phyloP scores from a whole-genome alignment of 331 rosid genomes.

The Spiraea crenata region DNA sequence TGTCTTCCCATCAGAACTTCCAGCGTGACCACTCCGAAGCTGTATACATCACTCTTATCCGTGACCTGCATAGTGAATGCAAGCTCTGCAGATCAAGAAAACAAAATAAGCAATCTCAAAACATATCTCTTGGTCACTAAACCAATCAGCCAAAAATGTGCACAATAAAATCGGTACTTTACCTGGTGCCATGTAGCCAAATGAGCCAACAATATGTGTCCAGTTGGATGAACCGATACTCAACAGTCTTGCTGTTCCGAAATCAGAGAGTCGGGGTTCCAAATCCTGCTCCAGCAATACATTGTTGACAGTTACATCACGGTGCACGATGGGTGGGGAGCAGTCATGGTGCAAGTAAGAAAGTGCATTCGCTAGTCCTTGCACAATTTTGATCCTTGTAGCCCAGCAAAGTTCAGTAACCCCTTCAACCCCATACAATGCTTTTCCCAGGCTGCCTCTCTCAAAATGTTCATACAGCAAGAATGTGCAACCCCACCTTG shows the following conservation, averaged over 20 bases:
- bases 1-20: conserved; percentile 60
- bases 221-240: conserved; percentile 44
- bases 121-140: not conserved
- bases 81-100: conserved; percentile 36
- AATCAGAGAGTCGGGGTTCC: conserved; percentile 50
- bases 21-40: conserved; percentile 55
- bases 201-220: conserved; percentile 55
- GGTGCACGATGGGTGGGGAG: conserved; percentile 53
- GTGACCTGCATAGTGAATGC: conserved; percentile 51
- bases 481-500: conserved; percentile 34
- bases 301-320: conserved; percentile 57
- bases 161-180: not conserved
- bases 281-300: conserved; percentile 45
- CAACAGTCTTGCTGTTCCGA: conserved; percentile 57
- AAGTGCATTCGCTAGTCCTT: conserved; percentile 61
- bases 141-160: not conserved
- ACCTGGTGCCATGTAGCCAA: conserved; percentile 83
- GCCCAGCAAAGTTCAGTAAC: conserved; percentile 39
- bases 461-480: conserved; percentile 48
- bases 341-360: conserved; percentile 57
- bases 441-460: conserved; percentile 45
- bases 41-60: conserved; percentile 53
- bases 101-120: not conserved
- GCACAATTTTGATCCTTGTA: conserved; percentile 41
- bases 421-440: conserved; percentile 41